phyloP scores from a whole-genome alignment of 139 green algal genomes.

The Astrephomene gubernaculifera region DNA sequence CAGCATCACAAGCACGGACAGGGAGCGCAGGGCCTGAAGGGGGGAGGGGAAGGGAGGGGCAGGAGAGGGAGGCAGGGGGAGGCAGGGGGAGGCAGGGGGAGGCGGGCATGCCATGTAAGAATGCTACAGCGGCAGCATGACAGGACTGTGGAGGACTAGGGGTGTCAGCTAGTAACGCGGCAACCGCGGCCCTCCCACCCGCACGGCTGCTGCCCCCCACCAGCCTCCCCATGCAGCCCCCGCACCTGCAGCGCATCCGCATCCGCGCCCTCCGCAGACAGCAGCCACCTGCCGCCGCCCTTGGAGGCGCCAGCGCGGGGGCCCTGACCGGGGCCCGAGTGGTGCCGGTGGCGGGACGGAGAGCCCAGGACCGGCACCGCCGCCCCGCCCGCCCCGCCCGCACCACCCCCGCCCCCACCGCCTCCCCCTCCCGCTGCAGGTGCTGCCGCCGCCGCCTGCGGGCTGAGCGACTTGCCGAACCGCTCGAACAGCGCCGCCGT shows the following conservation, averaged over 20 bases:
- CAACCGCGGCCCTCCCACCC: no score
- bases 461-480: not conserved
- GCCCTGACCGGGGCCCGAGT: not conserved
- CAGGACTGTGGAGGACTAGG: not conserved
- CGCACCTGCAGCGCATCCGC: constrained; percentile 10
- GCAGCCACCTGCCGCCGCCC: not conserved
- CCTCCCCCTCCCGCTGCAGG: not conserved
- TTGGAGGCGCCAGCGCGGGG: not conserved
- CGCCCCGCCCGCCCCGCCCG: no score
- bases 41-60: no score
- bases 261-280: not conserved
- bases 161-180: no score
- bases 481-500: not conserved
- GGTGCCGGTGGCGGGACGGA: not conserved
- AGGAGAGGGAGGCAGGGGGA: not conserved
- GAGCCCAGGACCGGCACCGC: not conserved
- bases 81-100: not conserved
- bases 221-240: not conserved
- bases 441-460: not conserved
- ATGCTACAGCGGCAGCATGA: no score
- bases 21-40: constrained; percentile 32
- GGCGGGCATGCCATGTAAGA: not conserved
- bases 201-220: no score
- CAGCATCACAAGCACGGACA: constrained; percentile 28
- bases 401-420: not conserved